phyloP scores from a whole-genome alignment of 805 yeast genomes.

The Sugiyamaella smithiae region DNA sequence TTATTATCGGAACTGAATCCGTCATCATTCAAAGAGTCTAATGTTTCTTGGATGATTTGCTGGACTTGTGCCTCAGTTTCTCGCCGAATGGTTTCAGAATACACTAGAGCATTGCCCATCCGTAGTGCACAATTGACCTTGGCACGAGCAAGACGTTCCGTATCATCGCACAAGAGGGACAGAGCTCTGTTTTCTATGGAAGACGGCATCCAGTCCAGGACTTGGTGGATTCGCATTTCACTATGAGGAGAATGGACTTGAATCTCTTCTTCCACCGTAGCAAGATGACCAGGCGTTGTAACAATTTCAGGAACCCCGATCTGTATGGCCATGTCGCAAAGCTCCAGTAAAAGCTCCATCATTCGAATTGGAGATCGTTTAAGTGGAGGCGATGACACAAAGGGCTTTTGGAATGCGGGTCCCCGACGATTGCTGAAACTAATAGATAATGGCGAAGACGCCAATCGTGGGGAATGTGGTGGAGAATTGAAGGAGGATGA shows the following conservation, averaged over 20 bases:
- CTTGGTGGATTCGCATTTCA: constrained; percentile 34
- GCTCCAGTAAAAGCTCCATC: constrained; percentile 51
- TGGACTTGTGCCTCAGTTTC: constrained; percentile 75
- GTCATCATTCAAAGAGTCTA: constrained; percentile 30
- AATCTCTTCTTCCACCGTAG: constrained; percentile 16
- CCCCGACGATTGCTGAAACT: not conserved
- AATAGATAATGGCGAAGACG: constrained; percentile 12
- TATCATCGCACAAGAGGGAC: constrained; percentile 59
- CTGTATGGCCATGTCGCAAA: constrained; percentile 70
- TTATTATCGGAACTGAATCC: not conserved
- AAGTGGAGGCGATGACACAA: constrained; percentile 11
- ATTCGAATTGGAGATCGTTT: constrained; percentile 45
- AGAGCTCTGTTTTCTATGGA: constrained; percentile 62
- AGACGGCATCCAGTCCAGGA: constrained; percentile 40
- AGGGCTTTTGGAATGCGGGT: constrained; percentile 6
- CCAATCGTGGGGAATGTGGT: constrained; percentile 12
- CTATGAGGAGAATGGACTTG: constrained; percentile 31
- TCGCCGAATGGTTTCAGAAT: constrained; percentile 68
- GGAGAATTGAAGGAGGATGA: constrained; percentile 12
- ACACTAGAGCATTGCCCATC: constrained; percentile 68
- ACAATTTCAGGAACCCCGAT: constrained; percentile 69
- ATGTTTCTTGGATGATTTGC: constrained; percentile 59
- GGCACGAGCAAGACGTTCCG: constrained; percentile 54
- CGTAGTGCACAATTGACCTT: constrained; percentile 71
- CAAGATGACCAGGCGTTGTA: constrained; percentile 11